phyloP scores from a whole-genome alignment of 305 asterid species.

The Fraxinus dipetala region DNA sequence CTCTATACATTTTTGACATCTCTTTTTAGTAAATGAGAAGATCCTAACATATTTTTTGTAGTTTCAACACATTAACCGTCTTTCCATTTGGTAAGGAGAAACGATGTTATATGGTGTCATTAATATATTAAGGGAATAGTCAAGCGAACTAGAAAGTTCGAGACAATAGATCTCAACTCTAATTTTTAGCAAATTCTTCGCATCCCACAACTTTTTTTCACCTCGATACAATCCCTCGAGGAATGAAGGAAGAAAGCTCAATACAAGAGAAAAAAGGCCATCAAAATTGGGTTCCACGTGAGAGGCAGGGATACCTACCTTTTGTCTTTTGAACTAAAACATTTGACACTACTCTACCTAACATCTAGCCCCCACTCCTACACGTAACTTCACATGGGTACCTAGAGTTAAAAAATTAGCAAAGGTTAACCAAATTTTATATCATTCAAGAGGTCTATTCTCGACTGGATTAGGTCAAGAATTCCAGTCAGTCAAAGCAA shows the following conservation, averaged over 20 bases:
- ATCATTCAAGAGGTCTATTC: neutral
- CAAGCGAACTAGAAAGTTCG: neutral
- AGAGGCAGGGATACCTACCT: constrained; percentile 4
- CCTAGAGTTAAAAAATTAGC: neutral
- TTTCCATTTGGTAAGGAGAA: neutral
- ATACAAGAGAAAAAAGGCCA: neutral
- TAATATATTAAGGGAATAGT: neutral
- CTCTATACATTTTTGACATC: neutral
- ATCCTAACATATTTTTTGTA: neutral
- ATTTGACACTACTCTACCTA: neutral
- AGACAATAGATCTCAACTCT: neutral
- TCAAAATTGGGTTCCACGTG: constrained; percentile 7
- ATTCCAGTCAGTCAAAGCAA: constrained; percentile 4
- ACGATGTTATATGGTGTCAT: neutral
- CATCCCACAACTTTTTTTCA: neutral
- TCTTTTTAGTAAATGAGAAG: neutral
- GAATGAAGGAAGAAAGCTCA: neutral
- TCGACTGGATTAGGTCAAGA: neutral
- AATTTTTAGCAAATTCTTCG: neutral
- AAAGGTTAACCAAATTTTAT: neutral
- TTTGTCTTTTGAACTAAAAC: neutral
- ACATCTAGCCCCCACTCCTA: neutral
- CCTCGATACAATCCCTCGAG: neutral
- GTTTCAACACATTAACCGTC: neutral
- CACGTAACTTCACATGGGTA: constrained; percentile 6